A percentile compares a stretch with the other conserved stretches of the same genome.
phyloP scores from a whole-genome alignment of 2,329 filamentous ascomycete genomes.

The Hypoxylon sp. region DNA sequence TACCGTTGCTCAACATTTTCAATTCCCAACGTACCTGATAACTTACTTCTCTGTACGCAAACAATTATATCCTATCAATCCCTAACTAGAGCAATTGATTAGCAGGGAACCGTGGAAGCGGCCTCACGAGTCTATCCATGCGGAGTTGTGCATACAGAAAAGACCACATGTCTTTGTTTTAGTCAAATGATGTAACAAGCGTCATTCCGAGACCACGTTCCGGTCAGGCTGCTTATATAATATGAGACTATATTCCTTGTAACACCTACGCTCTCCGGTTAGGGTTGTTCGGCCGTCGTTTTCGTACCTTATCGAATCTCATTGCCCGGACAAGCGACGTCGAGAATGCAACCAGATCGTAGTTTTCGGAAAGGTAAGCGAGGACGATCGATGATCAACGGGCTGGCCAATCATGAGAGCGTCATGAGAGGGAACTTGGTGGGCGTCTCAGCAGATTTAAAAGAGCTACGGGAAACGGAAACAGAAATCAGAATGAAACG shows the following conservation, averaged over 20 bases:
- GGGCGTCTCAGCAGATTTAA: constrained; percentile 17
- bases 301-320: constrained; percentile 4
- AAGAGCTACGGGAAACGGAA: neutral
- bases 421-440: neutral
- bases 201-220: constrained; percentile 14
- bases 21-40: neutral
- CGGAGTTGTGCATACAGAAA: constrained; percentile 5
- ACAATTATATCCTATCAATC: neutral
- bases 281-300: constrained; percentile 22
- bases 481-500: constrained; percentile 26
- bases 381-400: constrained; percentile 22
- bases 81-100: neutral
- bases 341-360: constrained; percentile 21
- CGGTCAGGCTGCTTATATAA: constrained; percentile 39
- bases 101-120: neutral
- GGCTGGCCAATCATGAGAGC: constrained; percentile 26
- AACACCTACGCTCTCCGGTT: constrained; percentile 21
- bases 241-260: constrained; percentile 33
- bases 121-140: neutral
- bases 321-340: constrained; percentile 29
- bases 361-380: constrained; percentile 37
- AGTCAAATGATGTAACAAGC: constrained; percentile 27
- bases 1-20: neutral
- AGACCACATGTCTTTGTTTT: constrained; percentile 14
- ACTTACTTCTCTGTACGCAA: neutral